Base-by-base conservation (phyloP, 169 alveolate species). In the Cryptosporidium viatorum region DNA sequence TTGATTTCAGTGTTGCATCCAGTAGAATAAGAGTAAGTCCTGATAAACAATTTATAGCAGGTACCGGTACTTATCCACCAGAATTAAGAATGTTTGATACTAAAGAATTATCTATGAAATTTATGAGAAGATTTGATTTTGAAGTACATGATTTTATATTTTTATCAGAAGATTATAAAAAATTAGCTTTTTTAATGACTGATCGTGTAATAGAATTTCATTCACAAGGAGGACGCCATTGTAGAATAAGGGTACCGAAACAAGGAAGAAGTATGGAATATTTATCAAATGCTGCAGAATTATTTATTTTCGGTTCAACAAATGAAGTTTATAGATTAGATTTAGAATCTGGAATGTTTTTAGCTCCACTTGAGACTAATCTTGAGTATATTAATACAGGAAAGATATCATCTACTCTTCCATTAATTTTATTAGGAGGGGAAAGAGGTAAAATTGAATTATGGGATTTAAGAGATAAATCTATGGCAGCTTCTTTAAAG, bases 201-300 rank as follows among this genome's bases (percentile, higher is more conserved):
- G 98, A 96, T 86, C 92, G 98, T 67, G 93, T 93, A 39, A 93
- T 97, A n/a, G 99, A 97, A 91, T 92, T 97, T 68, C 99, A 97
- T 92, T 98, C 98, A 14, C 96, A 97, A 84, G 97, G 97, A 84
- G 99, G 99, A 58, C 93, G 95, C 51, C 98, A 97, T 86, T 97
- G 95, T 86, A 95, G 94, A 91, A 94, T 96, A 26, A 94, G 99
- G 91, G 96, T 95, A n/a, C 98, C 98, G 4, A 95, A 94, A 85
- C 94, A 91, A 70, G 97, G 98, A 29, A 94, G 97, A 86, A 97
- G 96, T 71, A 91, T 96, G 89, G 92, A 92, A 31, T 96, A 94
- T 86, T 73, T 94, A 35, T 93, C 95, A 9, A 92, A 71, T 67
- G 87, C 93, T 51, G 95, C 97, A 59, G 98, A 95, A 67, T 86